Percentiles rank a stretch among this genome's conserved stretches.
These are phyloP conservation scores for Cutaneotrichosporon sp. DNA, from an alignment of 1,284 basidiomycete genomes.

Conservation along the genomic window DNA sequence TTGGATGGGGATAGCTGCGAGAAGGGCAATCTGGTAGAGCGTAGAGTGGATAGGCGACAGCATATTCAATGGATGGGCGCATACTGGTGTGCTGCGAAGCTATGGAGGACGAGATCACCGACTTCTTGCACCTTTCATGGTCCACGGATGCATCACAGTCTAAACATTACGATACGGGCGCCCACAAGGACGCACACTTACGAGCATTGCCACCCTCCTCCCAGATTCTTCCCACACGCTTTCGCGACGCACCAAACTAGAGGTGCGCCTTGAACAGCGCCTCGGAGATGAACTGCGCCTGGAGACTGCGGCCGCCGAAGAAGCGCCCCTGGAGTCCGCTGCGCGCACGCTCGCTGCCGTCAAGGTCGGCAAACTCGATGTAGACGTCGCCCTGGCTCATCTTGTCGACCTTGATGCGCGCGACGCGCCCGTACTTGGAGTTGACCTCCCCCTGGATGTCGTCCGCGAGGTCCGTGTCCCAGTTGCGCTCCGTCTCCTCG, in stretches of 20 bases:
- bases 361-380: constrained; percentile 80
- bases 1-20: constrained; percentile 49
- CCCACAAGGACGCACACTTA: neutral
- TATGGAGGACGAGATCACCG: too few relatives aligned
- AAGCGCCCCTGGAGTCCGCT: constrained; percentile 90
- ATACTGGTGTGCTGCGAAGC: too few relatives aligned
- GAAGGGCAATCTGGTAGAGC: too few relatives aligned
- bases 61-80: too few relatives aligned
- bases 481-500: constrained; percentile 95
- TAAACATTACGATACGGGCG: neutral
- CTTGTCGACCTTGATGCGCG: constrained; percentile 88
- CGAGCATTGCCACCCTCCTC: neutral
- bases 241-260: too few relatives aligned
- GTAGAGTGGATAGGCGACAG: too few relatives aligned
- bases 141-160: neutral
- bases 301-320: constrained; percentile 88
- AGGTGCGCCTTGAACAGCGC: constrained; percentile 85
- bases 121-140: too few relatives aligned
- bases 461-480: constrained; percentile 94
- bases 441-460: constrained; percentile 95
- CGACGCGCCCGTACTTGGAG: constrained; percentile 82
- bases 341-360: constrained; percentile 78
- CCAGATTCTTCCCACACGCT: neutral
- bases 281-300: constrained; percentile 83
- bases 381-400: constrained; percentile 94